These are phyloP conservation scores for Carex arenaria DNA, from an alignment of 202 grass and related monocot genomes.

Conservation along the genomic window DNA sequence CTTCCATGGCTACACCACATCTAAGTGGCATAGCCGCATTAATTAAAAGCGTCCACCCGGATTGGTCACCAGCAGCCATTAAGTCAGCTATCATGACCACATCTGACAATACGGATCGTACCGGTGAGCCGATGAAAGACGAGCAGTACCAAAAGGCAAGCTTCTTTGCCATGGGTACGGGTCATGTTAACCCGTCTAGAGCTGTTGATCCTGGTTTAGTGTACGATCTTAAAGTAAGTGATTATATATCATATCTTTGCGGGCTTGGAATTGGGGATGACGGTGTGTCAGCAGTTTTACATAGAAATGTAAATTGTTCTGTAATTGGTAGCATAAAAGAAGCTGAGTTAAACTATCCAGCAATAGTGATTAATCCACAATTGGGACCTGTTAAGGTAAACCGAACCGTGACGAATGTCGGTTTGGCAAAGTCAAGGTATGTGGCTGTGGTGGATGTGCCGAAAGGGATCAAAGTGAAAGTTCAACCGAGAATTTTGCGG, in stretches of 20 bases:
- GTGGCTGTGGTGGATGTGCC: constrained; percentile 51
- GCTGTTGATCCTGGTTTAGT: constrained; percentile 69
- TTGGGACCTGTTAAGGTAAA: constrained; percentile 42
- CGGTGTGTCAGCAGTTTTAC: constrained; percentile 39
- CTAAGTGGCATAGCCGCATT: constrained; percentile 71
- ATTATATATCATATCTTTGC: constrained; percentile 77
- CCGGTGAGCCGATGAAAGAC: constrained; percentile 54
- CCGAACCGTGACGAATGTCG: constrained; percentile 84
- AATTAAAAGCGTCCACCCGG: constrained; percentile 55
- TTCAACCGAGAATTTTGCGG: constrained; percentile 42
- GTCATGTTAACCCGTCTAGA: constrained; percentile 59
- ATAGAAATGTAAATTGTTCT: constrained; percentile 40
- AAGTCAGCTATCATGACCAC: constrained; percentile 90
- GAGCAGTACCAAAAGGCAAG: constrained; percentile 56
- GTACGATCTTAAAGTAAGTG: constrained; percentile 52
- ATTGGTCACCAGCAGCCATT: constrained; percentile 73
- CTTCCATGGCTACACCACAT: constrained; percentile 89
- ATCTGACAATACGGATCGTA: constrained; percentile 47
- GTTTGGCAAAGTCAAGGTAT: constrained; percentile 37
- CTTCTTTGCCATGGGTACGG: constrained; percentile 83
- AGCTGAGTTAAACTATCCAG: constrained; percentile 79
- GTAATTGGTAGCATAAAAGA: constrained; percentile 43
- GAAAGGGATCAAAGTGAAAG: constrained; percentile 40
- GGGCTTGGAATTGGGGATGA: constrained; percentile 51
- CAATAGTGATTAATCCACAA: constrained; percentile 46